Evolutionary conservation across 768 basidiomycete species (phyloP).

Genomic region (Pluteus cervinus): DNA sequence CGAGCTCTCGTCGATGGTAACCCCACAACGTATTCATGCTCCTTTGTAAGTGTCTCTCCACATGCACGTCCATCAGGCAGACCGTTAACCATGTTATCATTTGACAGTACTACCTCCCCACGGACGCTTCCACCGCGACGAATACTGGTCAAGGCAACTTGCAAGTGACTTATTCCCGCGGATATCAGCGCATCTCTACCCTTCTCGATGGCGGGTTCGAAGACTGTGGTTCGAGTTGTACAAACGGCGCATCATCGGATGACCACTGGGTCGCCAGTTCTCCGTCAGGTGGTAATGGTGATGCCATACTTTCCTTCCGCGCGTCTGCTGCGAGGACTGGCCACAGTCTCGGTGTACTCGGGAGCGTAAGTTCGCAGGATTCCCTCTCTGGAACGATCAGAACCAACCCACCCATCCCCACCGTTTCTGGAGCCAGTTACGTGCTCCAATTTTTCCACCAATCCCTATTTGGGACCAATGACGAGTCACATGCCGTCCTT

Average conservation of each 20-base stretch:
- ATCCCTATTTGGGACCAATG: slow-evolving; percentile 30
- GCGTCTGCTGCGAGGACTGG: slow-evolving; percentile 34
- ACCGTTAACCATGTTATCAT: not conserved
- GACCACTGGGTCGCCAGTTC: slow-evolving; percentile 34
- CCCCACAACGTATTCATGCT: slow-evolving; percentile 45
- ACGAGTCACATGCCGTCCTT: slow-evolving; percentile 28
- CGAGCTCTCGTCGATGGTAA: slow-evolving; percentile 37
- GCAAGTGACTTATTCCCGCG: slow-evolving; percentile 39
- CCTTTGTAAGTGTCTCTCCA: slow-evolving; percentile 40
- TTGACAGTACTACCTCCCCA: slow-evolving; percentile 36
- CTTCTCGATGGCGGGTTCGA: slow-evolving; percentile 40
- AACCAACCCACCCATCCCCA: slow-evolving; percentile 23
- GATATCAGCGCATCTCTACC: slow-evolving; percentile 34
- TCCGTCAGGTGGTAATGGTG: slow-evolving; percentile 27
- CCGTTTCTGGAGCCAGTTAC: slow-evolving; percentile 31
- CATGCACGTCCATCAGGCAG: not conserved
- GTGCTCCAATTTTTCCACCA: slow-evolving; percentile 36
- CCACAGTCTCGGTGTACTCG: slow-evolving; percentile 31
- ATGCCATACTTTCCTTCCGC: slow-evolving; percentile 41
- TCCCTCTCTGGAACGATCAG: slow-evolving; percentile 31
- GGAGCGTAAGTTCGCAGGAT: slow-evolving; percentile 33
- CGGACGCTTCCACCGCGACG: slow-evolving; percentile 37
- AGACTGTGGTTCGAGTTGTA: slow-evolving; percentile 36
- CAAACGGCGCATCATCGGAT: slow-evolving; percentile 27
- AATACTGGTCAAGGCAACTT: slow-evolving; percentile 41